phyloP scores from a whole-genome alignment of 2,329 filamentous ascomycete species.

The Fusarium sterilihyphosum region DNA sequence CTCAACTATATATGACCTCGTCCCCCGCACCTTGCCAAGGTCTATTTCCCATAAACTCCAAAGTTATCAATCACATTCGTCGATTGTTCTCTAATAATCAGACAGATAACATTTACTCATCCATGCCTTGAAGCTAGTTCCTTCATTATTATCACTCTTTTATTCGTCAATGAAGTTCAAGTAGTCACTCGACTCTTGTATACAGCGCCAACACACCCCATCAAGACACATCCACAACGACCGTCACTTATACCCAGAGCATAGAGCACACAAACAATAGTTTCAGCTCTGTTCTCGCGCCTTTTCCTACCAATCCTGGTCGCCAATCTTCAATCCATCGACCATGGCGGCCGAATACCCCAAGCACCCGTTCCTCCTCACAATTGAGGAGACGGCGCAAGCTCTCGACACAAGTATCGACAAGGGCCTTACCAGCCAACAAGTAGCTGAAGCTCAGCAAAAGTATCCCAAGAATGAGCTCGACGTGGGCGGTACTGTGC shows the following conservation, averaged over 20 bases:
- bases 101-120: conserved; percentile 1
- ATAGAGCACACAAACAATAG: conserved; percentile 13
- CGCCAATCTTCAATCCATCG: conserved; percentile 12
- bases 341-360: conserved; percentile 60
- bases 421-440: conserved; percentile 69
- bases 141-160: background rate
- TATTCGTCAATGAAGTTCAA: conserved; percentile 26
- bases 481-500: conserved; percentile 73
- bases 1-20: conserved; percentile 37
- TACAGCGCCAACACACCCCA: background rate
- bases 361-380: conserved; percentile 69
- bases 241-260: background rate
- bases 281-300: background rate
- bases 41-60: conserved; percentile 4
- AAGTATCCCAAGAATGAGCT: conserved; percentile 76
- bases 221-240: background rate
- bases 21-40: conserved; percentile 34
- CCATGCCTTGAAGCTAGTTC: background rate
- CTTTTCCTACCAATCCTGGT: conserved; percentile 2
- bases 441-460: conserved; percentile 67
- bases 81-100: conserved; percentile 8
- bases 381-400: conserved; percentile 69
- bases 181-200: conserved; percentile 19
- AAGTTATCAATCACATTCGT: conserved; percentile 13
- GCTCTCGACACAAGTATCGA: conserved; percentile 72